Conservation (phyloP, 331 rosid genomes). For the Acacia concinna region DNA sequence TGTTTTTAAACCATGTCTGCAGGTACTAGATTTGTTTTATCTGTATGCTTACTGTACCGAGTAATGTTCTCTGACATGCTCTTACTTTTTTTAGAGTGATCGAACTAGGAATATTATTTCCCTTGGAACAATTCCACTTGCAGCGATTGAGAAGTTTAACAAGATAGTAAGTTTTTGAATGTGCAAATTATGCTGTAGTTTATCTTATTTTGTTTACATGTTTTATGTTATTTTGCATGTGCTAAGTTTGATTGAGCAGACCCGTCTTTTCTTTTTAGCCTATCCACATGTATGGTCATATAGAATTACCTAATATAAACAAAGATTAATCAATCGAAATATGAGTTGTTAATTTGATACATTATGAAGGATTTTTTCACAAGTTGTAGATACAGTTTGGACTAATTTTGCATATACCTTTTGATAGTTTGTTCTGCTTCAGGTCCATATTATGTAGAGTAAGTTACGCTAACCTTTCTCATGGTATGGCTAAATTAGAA, state of each 20-base stretch:
- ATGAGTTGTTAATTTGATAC: slow-evolving; percentile 11
- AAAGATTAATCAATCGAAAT: slow-evolving; percentile 1
- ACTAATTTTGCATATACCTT: slow-evolving; percentile 23
- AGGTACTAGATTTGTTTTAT: slow-evolving; percentile 6
- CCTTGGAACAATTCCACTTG: slow-evolving; percentile 86
- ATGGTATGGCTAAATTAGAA: background rate
- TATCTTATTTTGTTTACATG: slow-evolving; percentile 14
- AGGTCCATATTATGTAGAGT: background rate
- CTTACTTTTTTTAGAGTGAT: slow-evolving; percentile 63
- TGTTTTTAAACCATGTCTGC: background rate
- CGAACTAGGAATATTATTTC: slow-evolving; percentile 76
- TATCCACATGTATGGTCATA: slow-evolving; percentile 5
- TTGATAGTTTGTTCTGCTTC: slow-evolving; percentile 15
- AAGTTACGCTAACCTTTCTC: background rate
- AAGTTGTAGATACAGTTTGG: background rate
- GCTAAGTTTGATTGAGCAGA: background rate
- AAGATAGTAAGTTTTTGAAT: slow-evolving; percentile 61
- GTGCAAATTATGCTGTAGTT: slow-evolving; percentile 3
- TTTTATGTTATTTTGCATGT: slow-evolving; percentile 23
- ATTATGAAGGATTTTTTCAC: background rate
- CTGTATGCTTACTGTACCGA: background rate
- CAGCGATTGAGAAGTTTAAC: slow-evolving; percentile 86
- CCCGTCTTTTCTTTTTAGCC: background rate
- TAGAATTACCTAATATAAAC: slow-evolving; percentile 20
- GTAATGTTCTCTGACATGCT: slow-evolving; percentile 27